These are phyloP conservation scores for Dalbergia oliveri DNA, from an alignment of 306 rosid species.

Conservation along the genomic window DNA sequence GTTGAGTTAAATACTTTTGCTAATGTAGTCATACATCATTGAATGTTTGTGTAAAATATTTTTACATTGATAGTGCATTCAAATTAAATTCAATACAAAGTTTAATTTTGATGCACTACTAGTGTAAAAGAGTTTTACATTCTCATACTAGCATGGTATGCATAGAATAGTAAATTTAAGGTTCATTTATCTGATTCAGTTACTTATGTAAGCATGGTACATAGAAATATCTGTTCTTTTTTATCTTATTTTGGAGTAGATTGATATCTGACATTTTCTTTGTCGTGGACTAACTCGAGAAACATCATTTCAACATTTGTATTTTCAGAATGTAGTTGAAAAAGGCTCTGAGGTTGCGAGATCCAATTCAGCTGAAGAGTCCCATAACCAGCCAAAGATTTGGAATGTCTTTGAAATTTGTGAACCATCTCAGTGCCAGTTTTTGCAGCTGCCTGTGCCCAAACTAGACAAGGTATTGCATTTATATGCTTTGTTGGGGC, in stretches of 20 bases:
- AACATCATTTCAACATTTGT: neutral
- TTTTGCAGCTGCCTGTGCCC: conserved; percentile 46
- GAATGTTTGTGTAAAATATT: no score
- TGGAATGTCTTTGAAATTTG: conserved; percentile 40
- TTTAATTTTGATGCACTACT: no score
- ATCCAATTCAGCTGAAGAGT: conserved; percentile 17
- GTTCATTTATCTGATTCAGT: conserved; percentile 1
- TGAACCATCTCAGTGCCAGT: conserved; percentile 46
- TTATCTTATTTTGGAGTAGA: neutral
- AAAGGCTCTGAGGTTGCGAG: conserved; percentile 13
- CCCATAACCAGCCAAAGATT: conserved; percentile 3
- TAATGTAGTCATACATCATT: no score
- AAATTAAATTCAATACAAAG: no score
- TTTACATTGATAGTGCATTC: no score
- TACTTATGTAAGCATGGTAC: neutral
- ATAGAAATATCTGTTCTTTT: neutral
- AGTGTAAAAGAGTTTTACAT: no score
- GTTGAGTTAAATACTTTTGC: no score
- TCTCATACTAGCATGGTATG: neutral
- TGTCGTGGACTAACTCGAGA: neutral
- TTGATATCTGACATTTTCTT: conserved; percentile 1
- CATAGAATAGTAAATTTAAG: neutral
- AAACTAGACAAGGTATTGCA: conserved; percentile 18
- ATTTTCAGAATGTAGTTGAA: conserved; percentile 15
- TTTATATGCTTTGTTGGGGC: conserved; percentile 21